Evolutionary conservation across 2,329 filamentous ascomycete genomes (phyloP).

Genomic region (Boeremia lycopersici): DNA sequence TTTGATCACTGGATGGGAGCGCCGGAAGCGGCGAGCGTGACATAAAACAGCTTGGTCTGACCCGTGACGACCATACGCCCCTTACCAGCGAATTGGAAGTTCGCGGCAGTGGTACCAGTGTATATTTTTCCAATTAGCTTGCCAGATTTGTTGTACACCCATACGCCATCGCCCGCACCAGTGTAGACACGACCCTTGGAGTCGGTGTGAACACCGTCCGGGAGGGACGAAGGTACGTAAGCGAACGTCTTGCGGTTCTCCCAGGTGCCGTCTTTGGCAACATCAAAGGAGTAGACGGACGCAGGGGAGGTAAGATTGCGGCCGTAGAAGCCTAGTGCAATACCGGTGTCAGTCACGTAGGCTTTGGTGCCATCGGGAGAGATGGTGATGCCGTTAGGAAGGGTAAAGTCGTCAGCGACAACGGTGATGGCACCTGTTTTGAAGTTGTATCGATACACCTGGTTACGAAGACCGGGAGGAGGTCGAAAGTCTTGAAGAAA

Average conservation of each 20-base stretch:
- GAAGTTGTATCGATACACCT: slow-evolving; percentile 51
- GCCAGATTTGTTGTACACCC: slow-evolving; percentile 56
- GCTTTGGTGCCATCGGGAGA: slow-evolving; percentile 49
- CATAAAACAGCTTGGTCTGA: slow-evolving; percentile 34
- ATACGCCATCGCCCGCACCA: slow-evolving; percentile 57
- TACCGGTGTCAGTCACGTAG: slow-evolving; percentile 52
- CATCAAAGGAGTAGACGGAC: slow-evolving; percentile 32
- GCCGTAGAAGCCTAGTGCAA: slow-evolving; percentile 28
- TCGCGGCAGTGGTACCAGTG: slow-evolving; percentile 27
- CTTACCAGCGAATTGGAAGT: slow-evolving; percentile 33
- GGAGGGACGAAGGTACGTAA: slow-evolving; percentile 24
- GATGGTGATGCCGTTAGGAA: slow-evolving; percentile 51
- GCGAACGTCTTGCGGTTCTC: slow-evolving; percentile 33
- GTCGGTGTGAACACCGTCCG: slow-evolving; percentile 32
- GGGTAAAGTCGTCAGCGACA: slow-evolving; percentile 47
- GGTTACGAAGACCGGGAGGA: slow-evolving; percentile 32
- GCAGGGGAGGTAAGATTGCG: slow-evolving; percentile 28
- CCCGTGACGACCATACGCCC: slow-evolving; percentile 34
- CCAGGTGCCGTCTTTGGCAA: slow-evolving; percentile 26
- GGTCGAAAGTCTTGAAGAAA: slow-evolving; percentile 33
- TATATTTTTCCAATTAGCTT: slow-evolving; percentile 50
- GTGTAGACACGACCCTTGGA: slow-evolving; percentile 61
- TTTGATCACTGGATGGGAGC: slow-evolving; percentile 8
- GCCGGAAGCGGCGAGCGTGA: slow-evolving; percentile 27
- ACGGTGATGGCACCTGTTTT: slow-evolving; percentile 46